These are phyloP conservation scores for Astrephomene gubernaculifera DNA, from an alignment of 139 green algal species.

Conservation along the genomic window DNA sequence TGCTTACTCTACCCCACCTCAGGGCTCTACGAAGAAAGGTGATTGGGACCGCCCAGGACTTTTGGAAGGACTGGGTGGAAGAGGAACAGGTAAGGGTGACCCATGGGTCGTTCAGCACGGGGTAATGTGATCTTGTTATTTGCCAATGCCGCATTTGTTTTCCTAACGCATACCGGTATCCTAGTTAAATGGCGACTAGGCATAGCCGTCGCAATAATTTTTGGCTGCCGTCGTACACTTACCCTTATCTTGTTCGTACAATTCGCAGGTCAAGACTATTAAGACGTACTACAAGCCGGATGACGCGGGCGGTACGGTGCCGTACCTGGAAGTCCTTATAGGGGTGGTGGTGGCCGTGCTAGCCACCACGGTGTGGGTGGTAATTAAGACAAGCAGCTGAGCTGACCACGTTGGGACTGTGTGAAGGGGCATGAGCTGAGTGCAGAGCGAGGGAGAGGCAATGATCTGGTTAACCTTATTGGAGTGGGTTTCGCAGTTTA, in stretches of 20 bases:
- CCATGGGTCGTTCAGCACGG: too few species aligned
- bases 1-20: background rate
- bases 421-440: too few species aligned
- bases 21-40: conserved; percentile 73
- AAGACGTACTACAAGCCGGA: conserved; percentile 61
- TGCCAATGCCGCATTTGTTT: too few species aligned
- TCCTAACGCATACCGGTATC: too few species aligned
- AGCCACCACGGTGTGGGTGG: conserved; percentile 62
- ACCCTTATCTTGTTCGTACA: too few species aligned
- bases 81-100: conserved; percentile 60
- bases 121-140: too few species aligned
- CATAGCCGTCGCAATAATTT: too few species aligned
- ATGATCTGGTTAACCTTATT: too few species aligned
- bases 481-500: too few species aligned
- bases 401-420: background rate
- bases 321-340: conserved; percentile 73
- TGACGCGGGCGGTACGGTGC: conserved; percentile 49
- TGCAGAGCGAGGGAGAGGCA: too few species aligned
- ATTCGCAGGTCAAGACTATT: conserved; percentile 48
- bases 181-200: too few species aligned
- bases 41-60: conserved; percentile 71
- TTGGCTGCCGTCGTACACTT: too few species aligned
- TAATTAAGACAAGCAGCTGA: conserved; percentile 58
- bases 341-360: conserved; percentile 68
- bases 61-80: conserved; percentile 77